A percentile compares a stretch with the other conserved stretches of the same genome.
Evolutionary conservation across 768 basidiomycete genomes (phyloP).

Genomic region (Tephrocybe sp.): DNA sequence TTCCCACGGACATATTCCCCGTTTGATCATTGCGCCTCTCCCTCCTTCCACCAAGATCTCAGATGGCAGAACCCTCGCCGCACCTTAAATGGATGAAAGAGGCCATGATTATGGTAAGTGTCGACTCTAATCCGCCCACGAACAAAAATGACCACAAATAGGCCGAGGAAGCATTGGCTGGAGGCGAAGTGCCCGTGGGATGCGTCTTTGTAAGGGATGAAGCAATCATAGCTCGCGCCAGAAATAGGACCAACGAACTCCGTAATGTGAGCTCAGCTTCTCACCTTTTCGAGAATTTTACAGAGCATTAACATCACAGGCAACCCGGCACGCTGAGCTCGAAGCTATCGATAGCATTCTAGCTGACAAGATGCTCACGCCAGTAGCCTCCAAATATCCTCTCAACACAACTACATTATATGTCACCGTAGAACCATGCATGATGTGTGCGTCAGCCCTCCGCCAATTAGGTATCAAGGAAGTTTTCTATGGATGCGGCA

Average conservation of each 20-base stretch:
- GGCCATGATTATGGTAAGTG: conserved; percentile 76
- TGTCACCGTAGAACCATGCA: conserved; percentile 98
- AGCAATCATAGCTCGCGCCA: conserved; percentile 76
- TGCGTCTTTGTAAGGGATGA: conserved; percentile 88
- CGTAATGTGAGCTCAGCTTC: conserved; percentile 63
- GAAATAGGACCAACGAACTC: conserved; percentile 94
- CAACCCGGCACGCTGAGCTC: conserved; percentile 95
- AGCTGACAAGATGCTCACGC: conserved; percentile 55
- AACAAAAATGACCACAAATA: conserved; percentile 24
- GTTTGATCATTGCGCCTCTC: neutral
- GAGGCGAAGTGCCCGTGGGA: conserved; percentile 93
- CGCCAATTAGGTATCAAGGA: conserved; percentile 89
- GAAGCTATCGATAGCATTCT: conserved; percentile 93
- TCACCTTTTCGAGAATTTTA: neutral
- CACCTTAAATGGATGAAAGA: conserved; percentile 76
- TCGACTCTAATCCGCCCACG: neutral
- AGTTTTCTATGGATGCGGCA: conserved; percentile 91
- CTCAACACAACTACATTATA: conserved; percentile 83
- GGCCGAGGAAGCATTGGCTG: conserved; percentile 84
- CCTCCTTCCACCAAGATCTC: too few relatives aligned
- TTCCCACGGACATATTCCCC: conserved; percentile 13
- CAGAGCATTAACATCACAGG: conserved; percentile 44
- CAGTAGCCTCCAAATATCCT: conserved; percentile 48
- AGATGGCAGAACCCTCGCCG: conserved; percentile 7
- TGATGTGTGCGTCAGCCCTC: conserved; percentile 97